phyloP scores from a whole-genome alignment of 345 rosid species.

The Linum trigynum region DNA sequence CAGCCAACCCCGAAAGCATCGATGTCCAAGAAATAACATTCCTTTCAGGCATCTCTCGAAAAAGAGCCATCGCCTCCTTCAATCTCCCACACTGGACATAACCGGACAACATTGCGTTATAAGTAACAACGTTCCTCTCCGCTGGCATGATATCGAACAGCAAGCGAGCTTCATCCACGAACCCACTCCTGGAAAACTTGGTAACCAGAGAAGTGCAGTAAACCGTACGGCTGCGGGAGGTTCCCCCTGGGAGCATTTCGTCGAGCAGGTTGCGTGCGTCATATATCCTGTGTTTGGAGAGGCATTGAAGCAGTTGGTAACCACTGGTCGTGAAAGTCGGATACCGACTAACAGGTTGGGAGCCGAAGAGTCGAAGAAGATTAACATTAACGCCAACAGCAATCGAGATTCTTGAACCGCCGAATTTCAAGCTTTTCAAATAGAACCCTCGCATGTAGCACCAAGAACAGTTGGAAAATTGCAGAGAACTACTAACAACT shows the following conservation, averaged over 20 bases:
- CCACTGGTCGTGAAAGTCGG: slow-evolving; percentile 26
- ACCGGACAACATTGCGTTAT: slow-evolving; percentile 31
- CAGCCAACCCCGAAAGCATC: slow-evolving; percentile 29
- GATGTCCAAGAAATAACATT: slow-evolving; percentile 33
- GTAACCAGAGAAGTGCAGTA: slow-evolving; percentile 54
- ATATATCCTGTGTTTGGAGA: slow-evolving; percentile 23
- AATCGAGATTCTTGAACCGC: too few relatives aligned
- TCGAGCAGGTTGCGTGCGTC: slow-evolving; percentile 52
- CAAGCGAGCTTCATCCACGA: slow-evolving; percentile 39
- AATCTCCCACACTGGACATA: slow-evolving; percentile 22
- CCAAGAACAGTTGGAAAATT: too few relatives aligned
- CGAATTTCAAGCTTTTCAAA: too few relatives aligned
- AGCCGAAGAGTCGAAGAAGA: slow-evolving; percentile 5
- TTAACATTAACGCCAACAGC: too few relatives aligned
- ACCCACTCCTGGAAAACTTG: slow-evolving; percentile 30
- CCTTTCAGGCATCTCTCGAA: slow-evolving; percentile 21
- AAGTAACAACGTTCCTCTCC: slow-evolving; percentile 17
- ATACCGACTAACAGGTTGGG: slow-evolving; percentile 8
- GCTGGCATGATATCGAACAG: slow-evolving; percentile 48
- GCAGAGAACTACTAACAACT: too few relatives aligned
- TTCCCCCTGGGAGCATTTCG: slow-evolving; percentile 29
- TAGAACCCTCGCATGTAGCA: too few relatives aligned
- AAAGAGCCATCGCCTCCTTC: slow-evolving; percentile 30
- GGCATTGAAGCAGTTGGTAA: slow-evolving; percentile 23
- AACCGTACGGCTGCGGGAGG: slow-evolving; percentile 24